phyloP scores from a whole-genome alignment of 495 filamentous ascomycete genomes.

The Cercophora sp. region DNA sequence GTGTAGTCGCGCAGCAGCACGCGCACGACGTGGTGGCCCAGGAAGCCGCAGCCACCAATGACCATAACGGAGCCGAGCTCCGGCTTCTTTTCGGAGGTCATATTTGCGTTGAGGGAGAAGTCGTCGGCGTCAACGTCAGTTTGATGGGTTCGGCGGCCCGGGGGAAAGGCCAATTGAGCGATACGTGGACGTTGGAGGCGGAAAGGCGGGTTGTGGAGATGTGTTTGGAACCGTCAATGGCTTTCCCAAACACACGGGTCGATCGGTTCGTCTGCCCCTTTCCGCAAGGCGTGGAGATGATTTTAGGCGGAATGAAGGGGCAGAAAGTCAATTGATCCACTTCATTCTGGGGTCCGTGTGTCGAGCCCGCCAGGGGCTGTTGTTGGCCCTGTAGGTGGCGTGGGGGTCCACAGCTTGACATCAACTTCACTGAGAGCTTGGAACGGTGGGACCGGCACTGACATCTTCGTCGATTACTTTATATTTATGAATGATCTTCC shows the following conservation, averaged over 20 bases:
- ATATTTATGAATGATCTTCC: too few species aligned
- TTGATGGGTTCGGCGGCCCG: not conserved
- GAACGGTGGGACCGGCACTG: too few species aligned
- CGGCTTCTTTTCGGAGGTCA: slow-evolving; percentile 37
- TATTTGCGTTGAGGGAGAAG: slow-evolving; percentile 13
- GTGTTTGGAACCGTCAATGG: too few species aligned
- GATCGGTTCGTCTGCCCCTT: not conserved
- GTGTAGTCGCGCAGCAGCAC: slow-evolving; percentile 52
- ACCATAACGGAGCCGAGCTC: slow-evolving; percentile 57
- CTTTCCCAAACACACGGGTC: not conserved
- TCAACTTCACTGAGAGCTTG: too few species aligned
- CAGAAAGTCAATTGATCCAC: slow-evolving; percentile 10
- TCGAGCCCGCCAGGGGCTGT: too few species aligned
- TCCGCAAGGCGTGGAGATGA: slow-evolving; percentile 5
- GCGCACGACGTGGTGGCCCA: slow-evolving; percentile 65
- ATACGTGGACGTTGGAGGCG: not conserved
- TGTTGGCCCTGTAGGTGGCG: too few species aligned
- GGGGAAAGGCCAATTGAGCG: not conserved
- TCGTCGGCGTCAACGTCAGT: not conserved
- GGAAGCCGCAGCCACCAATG: slow-evolving; percentile 67
- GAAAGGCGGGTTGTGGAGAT: not conserved
- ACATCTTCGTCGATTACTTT: too few species aligned
- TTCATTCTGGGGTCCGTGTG: not conserved
- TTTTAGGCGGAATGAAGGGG: slow-evolving; percentile 18
- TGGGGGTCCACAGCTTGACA: too few species aligned